phyloP scores from a whole-genome alignment of 129 eudicot genomes.

The Arctium minus region DNA sequence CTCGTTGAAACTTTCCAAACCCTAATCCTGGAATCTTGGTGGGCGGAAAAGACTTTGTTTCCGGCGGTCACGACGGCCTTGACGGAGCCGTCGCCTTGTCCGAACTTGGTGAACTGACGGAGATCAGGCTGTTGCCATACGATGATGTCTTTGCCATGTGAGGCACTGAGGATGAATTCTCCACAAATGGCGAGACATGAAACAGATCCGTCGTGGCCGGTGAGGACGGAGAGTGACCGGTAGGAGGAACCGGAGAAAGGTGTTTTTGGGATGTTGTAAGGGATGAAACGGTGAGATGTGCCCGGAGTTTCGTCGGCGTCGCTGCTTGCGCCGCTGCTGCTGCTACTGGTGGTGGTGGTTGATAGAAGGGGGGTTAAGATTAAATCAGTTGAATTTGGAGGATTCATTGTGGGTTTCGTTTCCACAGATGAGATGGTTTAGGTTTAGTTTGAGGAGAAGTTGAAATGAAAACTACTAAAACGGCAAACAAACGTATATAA shows the following conservation, averaged over 20 bases:
- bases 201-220: slow-evolving; percentile 69
- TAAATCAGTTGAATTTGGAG: background rate
- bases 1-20: slow-evolving; percentile 83
- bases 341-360: slow-evolving; percentile 27
- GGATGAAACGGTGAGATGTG: slow-evolving; percentile 29
- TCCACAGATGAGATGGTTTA: background rate
- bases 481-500: slow-evolving; percentile 5
- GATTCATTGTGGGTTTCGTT: slow-evolving; percentile 17
- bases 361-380: slow-evolving; percentile 43
- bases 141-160: slow-evolving; percentile 84
- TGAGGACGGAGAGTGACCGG: slow-evolving; percentile 58
- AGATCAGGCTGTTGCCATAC: slow-evolving; percentile 98
- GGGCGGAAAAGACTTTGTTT: slow-evolving; percentile 78
- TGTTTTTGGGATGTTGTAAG: slow-evolving; percentile 23
- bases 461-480: slow-evolving; percentile 18
- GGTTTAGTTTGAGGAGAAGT: slow-evolving; percentile 8
- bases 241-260: slow-evolving; percentile 41
- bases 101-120: slow-evolving; percentile 64
- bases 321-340: slow-evolving; percentile 22
- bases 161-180: slow-evolving; percentile 83
- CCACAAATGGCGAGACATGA: slow-evolving; percentile 87
- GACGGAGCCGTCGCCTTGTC: slow-evolving; percentile 83
- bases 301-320: slow-evolving; percentile 52
- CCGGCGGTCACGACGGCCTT: slow-evolving; percentile 73
- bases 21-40: slow-evolving; percentile 80